These are phyloP conservation scores for Psilocybe subaeruginosa DNA, from an alignment of 768 basidiomycete genomes.

Conservation along the genomic window DNA sequence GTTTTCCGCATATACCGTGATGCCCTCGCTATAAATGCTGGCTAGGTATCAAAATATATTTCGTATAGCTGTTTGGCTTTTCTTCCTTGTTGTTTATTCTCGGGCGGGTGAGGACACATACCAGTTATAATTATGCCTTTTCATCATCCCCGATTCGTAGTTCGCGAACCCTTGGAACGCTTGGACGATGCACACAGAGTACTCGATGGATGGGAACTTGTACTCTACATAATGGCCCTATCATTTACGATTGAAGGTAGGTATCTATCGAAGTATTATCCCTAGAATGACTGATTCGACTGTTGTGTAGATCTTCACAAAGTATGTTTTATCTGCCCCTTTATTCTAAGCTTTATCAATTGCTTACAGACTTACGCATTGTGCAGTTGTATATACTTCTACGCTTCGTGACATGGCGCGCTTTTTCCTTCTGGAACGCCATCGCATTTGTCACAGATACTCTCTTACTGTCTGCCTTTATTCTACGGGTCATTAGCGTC, in stretches of 20 bases:
- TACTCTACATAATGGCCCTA: slow-evolving; percentile 78
- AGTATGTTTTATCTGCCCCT: slow-evolving; percentile 32
- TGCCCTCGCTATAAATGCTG: slow-evolving; percentile 9
- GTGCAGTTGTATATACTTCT: slow-evolving; percentile 70
- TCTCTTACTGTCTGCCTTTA: slow-evolving; percentile 74
- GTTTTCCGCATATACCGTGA: slow-evolving; percentile 7
- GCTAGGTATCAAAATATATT: slow-evolving; percentile 84
- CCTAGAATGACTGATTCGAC: background rate
- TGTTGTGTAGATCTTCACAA: slow-evolving; percentile 52
- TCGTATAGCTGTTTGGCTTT: slow-evolving; percentile 75
- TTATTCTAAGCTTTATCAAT: background rate
- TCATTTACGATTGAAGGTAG: slow-evolving; percentile 82
- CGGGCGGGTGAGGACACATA: slow-evolving; percentile 64
- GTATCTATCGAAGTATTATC: slow-evolving; percentile 15
- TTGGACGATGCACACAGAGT: slow-evolving; percentile 52
- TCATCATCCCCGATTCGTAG: slow-evolving; percentile 35
- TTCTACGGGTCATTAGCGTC: slow-evolving; percentile 68
- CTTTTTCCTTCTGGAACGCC: slow-evolving; percentile 79
- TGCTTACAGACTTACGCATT: background rate
- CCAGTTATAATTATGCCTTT: background rate
- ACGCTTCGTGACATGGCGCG: slow-evolving; percentile 77
- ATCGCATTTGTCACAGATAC: slow-evolving; percentile 74
- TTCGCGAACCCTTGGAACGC: slow-evolving; percentile 77
- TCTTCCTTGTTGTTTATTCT: slow-evolving; percentile 80
- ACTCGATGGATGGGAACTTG: slow-evolving; percentile 82